Evolutionary conservation across 1,284 basidiomycete species (phyloP).

Genomic region (Cutaneotrichosporon cavernicola): DNA sequence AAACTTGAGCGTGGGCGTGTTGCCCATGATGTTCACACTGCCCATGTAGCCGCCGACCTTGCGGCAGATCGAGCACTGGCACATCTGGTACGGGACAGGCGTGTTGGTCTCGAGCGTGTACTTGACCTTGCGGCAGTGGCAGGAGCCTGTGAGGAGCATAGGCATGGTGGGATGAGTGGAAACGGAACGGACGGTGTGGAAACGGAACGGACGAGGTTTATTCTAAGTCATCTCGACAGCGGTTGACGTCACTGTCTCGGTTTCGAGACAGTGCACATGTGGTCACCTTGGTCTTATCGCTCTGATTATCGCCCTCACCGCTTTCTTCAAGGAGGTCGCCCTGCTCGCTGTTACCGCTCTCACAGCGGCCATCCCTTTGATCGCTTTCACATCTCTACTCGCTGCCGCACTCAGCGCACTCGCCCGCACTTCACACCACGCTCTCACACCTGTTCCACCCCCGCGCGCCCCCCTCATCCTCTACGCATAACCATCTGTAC

Average conservation of each 20-base stretch:
- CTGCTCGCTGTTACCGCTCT: no score
- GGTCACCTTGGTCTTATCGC: no score
- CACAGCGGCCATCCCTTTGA: no score
- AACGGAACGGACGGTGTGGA: neutral
- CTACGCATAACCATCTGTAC: neutral
- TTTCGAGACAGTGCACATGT: no score
- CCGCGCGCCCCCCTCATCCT: neutral
- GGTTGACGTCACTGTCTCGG: neutral
- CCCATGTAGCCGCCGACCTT: conserved; percentile 53
- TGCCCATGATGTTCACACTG: conserved; percentile 52
- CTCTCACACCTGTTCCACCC: no score
- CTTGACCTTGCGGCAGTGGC: conserved; percentile 50
- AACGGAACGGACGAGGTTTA: neutral
- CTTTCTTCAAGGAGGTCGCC: no score
- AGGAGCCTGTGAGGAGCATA: conserved; percentile 45
- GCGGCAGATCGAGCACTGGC: conserved; percentile 53
- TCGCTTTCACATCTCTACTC: no score
- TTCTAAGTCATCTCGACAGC: no score
- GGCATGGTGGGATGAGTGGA: conserved; percentile 32
- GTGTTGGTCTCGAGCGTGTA: conserved; percentile 52
- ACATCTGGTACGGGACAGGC: conserved; percentile 50
- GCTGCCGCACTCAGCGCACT: no score
- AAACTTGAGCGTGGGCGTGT: conserved; percentile 46
- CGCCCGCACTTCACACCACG: no score
- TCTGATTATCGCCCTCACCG: no score